phyloP scores from a whole-genome alignment of 352 stramenopile species.

The Phytopythium delawarense region DNA sequence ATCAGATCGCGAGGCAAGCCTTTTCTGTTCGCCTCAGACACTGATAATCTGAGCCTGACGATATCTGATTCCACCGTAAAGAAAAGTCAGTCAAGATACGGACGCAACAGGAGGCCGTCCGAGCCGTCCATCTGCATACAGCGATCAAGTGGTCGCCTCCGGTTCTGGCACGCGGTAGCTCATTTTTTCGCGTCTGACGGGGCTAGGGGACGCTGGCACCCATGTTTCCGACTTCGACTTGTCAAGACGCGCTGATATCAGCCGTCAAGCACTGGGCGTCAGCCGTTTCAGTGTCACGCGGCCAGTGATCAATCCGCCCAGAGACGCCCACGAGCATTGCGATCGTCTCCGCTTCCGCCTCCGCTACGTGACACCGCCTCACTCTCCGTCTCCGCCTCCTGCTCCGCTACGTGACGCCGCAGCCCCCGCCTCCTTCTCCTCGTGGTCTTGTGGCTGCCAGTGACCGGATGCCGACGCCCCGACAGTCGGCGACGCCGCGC shows the following conservation, averaged over 20 bases:
- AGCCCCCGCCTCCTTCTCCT: too few relatives aligned
- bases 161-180: neutral
- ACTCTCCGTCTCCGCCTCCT: too few relatives aligned
- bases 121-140: neutral
- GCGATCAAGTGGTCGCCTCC: neutral
- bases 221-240: neutral
- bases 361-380: too few relatives aligned
- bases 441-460: too few relatives aligned
- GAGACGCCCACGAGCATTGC: neutral
- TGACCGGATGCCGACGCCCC: neutral
- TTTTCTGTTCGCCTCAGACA: too few relatives aligned
- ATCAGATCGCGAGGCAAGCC: too few relatives aligned
- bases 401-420: too few relatives aligned
- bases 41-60: too few relatives aligned
- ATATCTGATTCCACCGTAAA: too few relatives aligned
- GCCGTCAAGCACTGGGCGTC: too few relatives aligned
- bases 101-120: neutral
- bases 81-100: neutral
- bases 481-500: constrained; percentile 1
- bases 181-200: neutral
- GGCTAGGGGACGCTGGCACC: neutral
- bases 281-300: too few relatives aligned
- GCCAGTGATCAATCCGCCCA: neutral
- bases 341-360: neutral
- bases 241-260: neutral